A percentile compares a stretch with the other conserved stretches of the same genome.
These are phyloP conservation scores for Exophiala sp. DNA, from an alignment of 2,329 filamentous ascomycete genomes.

Conservation along the genomic window DNA sequence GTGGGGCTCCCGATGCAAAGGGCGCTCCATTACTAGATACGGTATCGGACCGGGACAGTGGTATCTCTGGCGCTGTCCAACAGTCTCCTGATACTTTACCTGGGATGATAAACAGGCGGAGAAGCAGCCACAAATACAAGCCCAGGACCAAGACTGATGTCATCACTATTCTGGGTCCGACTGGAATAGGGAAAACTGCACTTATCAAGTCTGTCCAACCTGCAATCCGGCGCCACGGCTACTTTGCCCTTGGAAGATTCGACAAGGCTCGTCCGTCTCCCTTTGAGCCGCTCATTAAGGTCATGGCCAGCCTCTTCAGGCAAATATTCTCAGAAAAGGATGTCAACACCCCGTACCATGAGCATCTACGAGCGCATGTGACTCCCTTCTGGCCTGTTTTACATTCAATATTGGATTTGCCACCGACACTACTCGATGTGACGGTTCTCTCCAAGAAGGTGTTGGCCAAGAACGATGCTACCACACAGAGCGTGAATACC, in stretches of 20 bases:
- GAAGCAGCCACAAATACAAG: slow-evolving; percentile 45
- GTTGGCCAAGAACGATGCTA: slow-evolving; percentile 15
- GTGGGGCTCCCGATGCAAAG: slow-evolving; percentile 16
- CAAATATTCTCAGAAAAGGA: slow-evolving; percentile 62
- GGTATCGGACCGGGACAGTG: slow-evolving; percentile 36
- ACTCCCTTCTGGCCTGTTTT: slow-evolving; percentile 54
- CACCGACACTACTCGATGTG: slow-evolving; percentile 56
- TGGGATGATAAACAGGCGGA: slow-evolving; percentile 37
- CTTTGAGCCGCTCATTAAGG: slow-evolving; percentile 55
- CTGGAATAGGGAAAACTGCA: slow-evolving; percentile 57
- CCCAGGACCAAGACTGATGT: slow-evolving; percentile 54
- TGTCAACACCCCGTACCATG: slow-evolving; percentile 56
- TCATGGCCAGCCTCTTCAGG: slow-evolving; percentile 56
- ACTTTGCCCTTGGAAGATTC: slow-evolving; percentile 56
- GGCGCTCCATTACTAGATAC: slow-evolving; percentile 20
- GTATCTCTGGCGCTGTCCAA: slow-evolving; percentile 29
- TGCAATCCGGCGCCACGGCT: slow-evolving; percentile 52
- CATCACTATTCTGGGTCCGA: slow-evolving; percentile 51
- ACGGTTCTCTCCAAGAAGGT: slow-evolving; percentile 35
- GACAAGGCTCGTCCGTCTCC: slow-evolving; percentile 55
- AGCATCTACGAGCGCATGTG: slow-evolving; percentile 51
- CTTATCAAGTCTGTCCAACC: slow-evolving; percentile 54
- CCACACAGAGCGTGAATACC: slow-evolving; percentile 23
- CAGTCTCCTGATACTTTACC: slow-evolving; percentile 31
- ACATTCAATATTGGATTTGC: slow-evolving; percentile 54